Conservation (phyloP, 2,329 filamentous ascomycete genomes). For the Fusarium austroafricanum region DNA sequence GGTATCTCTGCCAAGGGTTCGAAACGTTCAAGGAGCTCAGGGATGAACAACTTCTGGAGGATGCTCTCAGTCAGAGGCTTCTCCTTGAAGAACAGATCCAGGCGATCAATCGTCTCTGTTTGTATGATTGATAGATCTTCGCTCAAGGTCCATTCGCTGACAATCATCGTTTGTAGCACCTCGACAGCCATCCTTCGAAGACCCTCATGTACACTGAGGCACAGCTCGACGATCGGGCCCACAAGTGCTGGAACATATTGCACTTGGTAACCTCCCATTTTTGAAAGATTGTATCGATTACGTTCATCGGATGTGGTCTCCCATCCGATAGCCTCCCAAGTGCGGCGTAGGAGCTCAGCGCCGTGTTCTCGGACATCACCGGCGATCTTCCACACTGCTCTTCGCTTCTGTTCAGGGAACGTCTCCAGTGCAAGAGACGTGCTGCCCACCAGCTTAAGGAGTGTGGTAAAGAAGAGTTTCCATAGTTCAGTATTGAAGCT, state of each 20-base stretch:
- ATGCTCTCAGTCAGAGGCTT: conserved; percentile 90
- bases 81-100: conserved; percentile 90
- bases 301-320: conserved; percentile 86
- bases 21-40: conserved; percentile 85
- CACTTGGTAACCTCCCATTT: conserved; percentile 96
- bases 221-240: conserved; percentile 90
- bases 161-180: conserved; percentile 96
- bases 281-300: conserved; percentile 79
- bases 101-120: conserved; percentile 94
- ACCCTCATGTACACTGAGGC: conserved; percentile 93
- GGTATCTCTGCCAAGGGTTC: conserved; percentile 72
- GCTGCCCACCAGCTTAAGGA: conserved; percentile 90
- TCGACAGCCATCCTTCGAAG: conserved; percentile 90
- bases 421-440: conserved; percentile 91
- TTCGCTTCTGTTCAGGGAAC: conserved; percentile 94
- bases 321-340: conserved; percentile 98
- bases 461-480: conserved; percentile 90
- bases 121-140: conserved; percentile 92
- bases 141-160: conserved; percentile 97
- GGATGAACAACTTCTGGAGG: conserved; percentile 91
- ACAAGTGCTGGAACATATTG: conserved; percentile 96
- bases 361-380: conserved; percentile 94
- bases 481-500: conserved; percentile 92
- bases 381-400: conserved; percentile 98
- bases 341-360: conserved; percentile 83